Base-by-base conservation (phyloP, 805 yeast genomes). In the Ogataea glucozyma region DNA sequence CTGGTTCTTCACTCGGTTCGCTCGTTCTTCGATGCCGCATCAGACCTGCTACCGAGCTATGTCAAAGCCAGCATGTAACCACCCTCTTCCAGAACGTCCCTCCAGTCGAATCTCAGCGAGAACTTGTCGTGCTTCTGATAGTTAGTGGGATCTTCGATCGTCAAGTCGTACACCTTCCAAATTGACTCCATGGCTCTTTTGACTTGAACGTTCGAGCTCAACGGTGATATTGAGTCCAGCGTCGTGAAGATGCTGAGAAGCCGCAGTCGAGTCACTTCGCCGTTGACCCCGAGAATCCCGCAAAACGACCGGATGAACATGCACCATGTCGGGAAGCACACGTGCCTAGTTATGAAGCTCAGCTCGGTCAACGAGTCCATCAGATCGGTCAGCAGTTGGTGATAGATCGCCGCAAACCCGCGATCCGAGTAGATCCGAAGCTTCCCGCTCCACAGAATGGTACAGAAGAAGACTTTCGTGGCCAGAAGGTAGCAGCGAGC, bases 321-420 rank as follows among this genome's bases (percentile, higher is more conserved):
- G 11, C 63, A 43, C 69, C 69, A 64, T 21, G 52, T 46, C 6
- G 69, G 69, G 24, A 57, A 62, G 10, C 60, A 48, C 4, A 46
- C 41, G 3, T 41, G 41, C 23, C 48, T 31, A 16, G 40, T 26
- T 29, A 34, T 12, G 19, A 16, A 16, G 29, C 54, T 51, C 16
- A 52, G 35, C n/a, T 41, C 35, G 5, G 37, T 37, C 10, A 56
- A 41, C 4, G 32, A 20, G n/a, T 31, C 26, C 22, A 49, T 39
- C 6, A 53, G 33, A 24, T 46, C 33, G 4, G 49, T 40, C 17
- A 47, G 35, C 23, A 33, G 18, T n/a, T 14, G 17, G n/a, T 31
- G 41, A 27, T 43, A 45, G 14, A 29, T 26, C 3, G 26, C 31
- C 9, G 34, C 19, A 23, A 46, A 47, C 10, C 39, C 36, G 13